Percentiles rank a stretch among this genome's conserved stretches.
These are phyloP conservation scores for Gelatoporia subvermispora DNA, from an alignment of 768 basidiomycete species.

Conservation along the genomic window DNA sequence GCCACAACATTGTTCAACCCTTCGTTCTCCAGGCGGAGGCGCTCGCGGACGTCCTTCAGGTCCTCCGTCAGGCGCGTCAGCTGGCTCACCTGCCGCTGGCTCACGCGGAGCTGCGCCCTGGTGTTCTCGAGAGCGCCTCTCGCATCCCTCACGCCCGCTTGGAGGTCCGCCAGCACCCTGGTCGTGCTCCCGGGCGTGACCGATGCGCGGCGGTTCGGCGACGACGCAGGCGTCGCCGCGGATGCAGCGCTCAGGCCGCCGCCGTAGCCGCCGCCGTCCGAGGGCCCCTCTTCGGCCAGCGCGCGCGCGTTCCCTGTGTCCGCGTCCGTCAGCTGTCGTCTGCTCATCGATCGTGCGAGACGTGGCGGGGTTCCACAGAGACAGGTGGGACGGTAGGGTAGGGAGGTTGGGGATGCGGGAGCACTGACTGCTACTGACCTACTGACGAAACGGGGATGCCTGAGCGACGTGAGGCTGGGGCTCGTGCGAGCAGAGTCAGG, in stretches of 20 bases:
- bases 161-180: conserved; percentile 83
- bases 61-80: conserved; percentile 85
- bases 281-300: conserved; percentile 65
- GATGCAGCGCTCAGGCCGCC: conserved; percentile 24
- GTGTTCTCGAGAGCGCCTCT: conserved; percentile 83
- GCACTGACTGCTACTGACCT: too few relatives aligned
- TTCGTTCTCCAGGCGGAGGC: conserved; percentile 81
- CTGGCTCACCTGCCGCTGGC: conserved; percentile 80
- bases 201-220: conserved; percentile 50
- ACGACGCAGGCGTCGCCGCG: conserved; percentile 38
- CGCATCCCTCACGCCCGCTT: conserved; percentile 76
- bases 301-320: conserved; percentile 80
- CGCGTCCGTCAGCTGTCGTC: conserved; percentile 5
- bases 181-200: conserved; percentile 78
- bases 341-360: too few relatives aligned
- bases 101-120: conserved; percentile 72
- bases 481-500: conserved; percentile 11
- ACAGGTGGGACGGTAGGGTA: conserved; percentile 19
- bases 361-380: neutral
- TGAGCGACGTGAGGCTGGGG: conserved; percentile 2
- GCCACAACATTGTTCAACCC: conserved; percentile 84
- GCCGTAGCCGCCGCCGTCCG: conserved; percentile 19
- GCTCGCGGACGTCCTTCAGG: conserved; percentile 80
- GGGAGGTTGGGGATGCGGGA: neutral
- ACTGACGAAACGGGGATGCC: conserved; percentile 53